Evolutionary conservation across 306 rosid species (phyloP).

Genomic region (Corylus avellana): DNA sequence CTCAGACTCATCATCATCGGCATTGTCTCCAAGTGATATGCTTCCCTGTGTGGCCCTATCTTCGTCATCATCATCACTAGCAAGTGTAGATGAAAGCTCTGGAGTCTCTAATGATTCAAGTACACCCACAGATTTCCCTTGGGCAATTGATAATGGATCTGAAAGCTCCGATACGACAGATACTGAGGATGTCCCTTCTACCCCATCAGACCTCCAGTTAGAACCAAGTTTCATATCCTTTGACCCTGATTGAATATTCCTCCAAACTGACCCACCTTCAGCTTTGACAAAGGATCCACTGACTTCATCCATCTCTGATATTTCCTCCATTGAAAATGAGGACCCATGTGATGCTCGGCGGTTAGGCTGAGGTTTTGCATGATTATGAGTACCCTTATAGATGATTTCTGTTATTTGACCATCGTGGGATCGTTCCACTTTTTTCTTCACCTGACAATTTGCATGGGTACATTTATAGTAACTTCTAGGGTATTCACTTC

Average conservation of each 20-base stretch:
- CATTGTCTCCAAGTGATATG: conserved; percentile 45
- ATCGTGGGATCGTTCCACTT: conserved; percentile 85
- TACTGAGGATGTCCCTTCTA: conserved; percentile 64
- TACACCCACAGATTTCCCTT: conserved; percentile 39
- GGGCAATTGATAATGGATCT: conserved; percentile 49
- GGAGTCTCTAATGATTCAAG: conserved; percentile 58
- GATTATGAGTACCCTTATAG: conserved; percentile 82
- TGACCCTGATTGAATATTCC: conserved; percentile 44
- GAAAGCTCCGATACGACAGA: conserved; percentile 60
- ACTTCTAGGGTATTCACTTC: conserved; percentile 93
- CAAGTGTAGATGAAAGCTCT: conserved; percentile 71
- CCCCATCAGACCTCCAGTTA: conserved; percentile 56
- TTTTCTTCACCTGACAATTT: conserved; percentile 85
- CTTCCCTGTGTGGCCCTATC: conserved; percentile 55
- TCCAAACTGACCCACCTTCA: conserved; percentile 54
- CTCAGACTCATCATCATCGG: conserved; percentile 63
- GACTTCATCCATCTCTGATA: conserved; percentile 53
- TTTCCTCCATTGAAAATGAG: conserved; percentile 46
- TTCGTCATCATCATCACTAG: conserved; percentile 53
- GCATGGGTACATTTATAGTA: conserved; percentile 82
- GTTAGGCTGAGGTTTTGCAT: conserved; percentile 57
- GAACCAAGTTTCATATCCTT: conserved; percentile 40
- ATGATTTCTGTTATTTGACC: conserved; percentile 91
- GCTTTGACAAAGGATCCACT: conserved; percentile 42
- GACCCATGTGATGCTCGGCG: conserved; percentile 53